A percentile compares a stretch with the other conserved stretches of the same genome.
phyloP scores from a whole-genome alignment of 768 basidiomycete genomes.

The Leccinellum albellum region DNA sequence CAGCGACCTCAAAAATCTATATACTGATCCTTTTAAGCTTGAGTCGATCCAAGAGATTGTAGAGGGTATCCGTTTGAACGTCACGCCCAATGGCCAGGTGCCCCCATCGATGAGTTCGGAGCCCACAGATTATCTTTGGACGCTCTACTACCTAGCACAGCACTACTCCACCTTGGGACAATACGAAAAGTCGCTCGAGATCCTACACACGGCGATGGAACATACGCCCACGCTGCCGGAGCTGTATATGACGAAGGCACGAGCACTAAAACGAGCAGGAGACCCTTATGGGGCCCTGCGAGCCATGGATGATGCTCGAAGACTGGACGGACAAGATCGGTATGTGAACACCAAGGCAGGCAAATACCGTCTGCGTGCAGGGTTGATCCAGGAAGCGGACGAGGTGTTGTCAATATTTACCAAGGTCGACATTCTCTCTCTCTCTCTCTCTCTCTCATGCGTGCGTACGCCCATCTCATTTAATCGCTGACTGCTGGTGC shows the following conservation, averaged over 20 bases:
- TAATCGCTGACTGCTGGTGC: constrained; percentile 11
- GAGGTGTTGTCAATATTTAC: constrained; percentile 83
- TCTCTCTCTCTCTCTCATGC: not conserved
- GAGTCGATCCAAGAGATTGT: constrained; percentile 65
- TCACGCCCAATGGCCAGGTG: constrained; percentile 35
- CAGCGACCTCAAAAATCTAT: constrained; percentile 85
- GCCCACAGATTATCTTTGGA: constrained; percentile 89
- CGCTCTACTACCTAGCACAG: constrained; percentile 91
- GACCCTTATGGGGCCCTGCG: constrained; percentile 72
- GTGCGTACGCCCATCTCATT: not conserved
- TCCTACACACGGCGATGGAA: constrained; percentile 60
- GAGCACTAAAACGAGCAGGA: constrained; percentile 82
- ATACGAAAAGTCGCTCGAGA: constrained; percentile 47
- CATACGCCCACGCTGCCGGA: constrained; percentile 97
- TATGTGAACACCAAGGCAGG: constrained; percentile 92
- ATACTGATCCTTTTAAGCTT: constrained; percentile 61
- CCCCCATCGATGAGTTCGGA: constrained; percentile 28
- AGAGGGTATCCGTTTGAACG: constrained; percentile 43
- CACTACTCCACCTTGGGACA: constrained; percentile 68
- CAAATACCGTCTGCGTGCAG: constrained; percentile 86
- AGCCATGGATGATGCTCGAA: constrained; percentile 74
- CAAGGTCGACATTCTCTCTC: constrained; percentile 54
- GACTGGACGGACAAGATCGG: constrained; percentile 89
- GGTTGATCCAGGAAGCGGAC: constrained; percentile 71
- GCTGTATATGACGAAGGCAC: constrained; percentile 75